Percentiles rank a stretch among this genome's conserved stretches.
These are phyloP conservation scores for Candida pseudofarinosa DNA, from an alignment of 805 yeast species.

Conservation along the genomic window DNA sequence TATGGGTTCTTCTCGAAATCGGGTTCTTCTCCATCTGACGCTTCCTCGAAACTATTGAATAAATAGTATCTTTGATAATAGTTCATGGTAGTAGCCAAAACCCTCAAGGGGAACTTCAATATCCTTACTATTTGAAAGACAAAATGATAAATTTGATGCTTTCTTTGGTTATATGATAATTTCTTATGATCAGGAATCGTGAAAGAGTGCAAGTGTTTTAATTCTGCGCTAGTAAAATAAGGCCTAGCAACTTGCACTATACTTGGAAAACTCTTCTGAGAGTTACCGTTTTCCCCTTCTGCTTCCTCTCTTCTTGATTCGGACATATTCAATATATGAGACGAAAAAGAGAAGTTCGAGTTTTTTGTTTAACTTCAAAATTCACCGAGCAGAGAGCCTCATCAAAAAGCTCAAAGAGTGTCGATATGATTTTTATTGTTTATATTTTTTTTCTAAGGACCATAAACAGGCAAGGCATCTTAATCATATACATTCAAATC, in stretches of 20 bases:
- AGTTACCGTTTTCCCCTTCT: neutral
- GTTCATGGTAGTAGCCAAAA: slow-evolving; percentile 66
- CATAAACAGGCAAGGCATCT: no score
- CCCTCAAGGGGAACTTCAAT: slow-evolving; percentile 65
- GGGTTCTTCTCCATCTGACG: slow-evolving; percentile 23
- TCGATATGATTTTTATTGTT: no score
- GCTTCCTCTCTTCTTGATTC: neutral
- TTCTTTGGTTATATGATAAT: slow-evolving; percentile 44
- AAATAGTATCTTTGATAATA: slow-evolving; percentile 69
- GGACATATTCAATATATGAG: neutral
- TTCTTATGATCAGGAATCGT: slow-evolving; percentile 50
- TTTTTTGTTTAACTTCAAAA: neutral
- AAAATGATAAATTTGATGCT: slow-evolving; percentile 51
- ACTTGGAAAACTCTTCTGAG: slow-evolving; percentile 8
- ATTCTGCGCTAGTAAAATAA: slow-evolving; percentile 51
- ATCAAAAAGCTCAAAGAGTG: no score
- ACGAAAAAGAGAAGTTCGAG: no score
- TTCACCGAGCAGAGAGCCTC: neutral
- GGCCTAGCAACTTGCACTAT: slow-evolving; percentile 53
- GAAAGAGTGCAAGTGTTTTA: slow-evolving; percentile 45
- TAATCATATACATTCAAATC: no score
- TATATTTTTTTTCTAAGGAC: no score
- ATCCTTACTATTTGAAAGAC: slow-evolving; percentile 48
- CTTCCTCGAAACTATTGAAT: slow-evolving; percentile 53
- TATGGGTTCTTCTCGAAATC: slow-evolving; percentile 42